Percentiles rank a stretch among this genome's conserved stretches.
Conservation (phyloP, 805 yeast genomes). For the Wickerhamiella siamensis region DNA sequence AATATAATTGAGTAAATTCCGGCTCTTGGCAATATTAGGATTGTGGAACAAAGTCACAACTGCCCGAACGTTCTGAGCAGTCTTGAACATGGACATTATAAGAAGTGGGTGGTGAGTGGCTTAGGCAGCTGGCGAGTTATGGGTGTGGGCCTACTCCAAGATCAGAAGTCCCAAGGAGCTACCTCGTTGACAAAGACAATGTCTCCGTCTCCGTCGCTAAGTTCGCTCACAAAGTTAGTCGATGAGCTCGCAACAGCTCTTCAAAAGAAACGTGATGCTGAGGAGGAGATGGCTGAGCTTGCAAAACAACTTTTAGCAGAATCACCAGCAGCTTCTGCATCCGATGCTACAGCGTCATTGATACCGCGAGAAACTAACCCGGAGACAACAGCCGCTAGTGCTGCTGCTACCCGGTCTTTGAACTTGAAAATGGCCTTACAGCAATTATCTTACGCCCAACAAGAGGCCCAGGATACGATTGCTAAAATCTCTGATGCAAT, state of each 20-base stretch:
- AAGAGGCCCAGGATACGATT: conserved; percentile 14
- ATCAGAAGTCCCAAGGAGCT: no score
- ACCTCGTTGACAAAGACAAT: neutral
- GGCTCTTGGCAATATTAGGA: conserved; percentile 15
- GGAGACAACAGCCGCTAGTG: neutral
- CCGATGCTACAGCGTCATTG: neutral
- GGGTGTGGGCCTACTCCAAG: no score
- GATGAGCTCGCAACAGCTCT: conserved; percentile 19
- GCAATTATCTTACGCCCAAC: conserved; percentile 10
- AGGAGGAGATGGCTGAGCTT: conserved; percentile 10
- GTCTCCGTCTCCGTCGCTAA: neutral
- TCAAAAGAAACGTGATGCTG: conserved; percentile 16
- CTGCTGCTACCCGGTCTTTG: conserved; percentile 5
- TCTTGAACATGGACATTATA: conserved; percentile 19
- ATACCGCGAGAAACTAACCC: no score
- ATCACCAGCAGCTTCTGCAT: neutral
- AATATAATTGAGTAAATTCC: conserved; percentile 13
- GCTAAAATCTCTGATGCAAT: conserved; percentile 8
- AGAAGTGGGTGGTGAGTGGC: neutral
- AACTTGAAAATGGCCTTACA: conserved; percentile 14
- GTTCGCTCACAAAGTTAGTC: conserved; percentile 17
- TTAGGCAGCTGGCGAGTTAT: neutral
- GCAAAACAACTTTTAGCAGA: conserved; percentile 14
- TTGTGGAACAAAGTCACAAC: conserved; percentile 24
- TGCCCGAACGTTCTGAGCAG: conserved; percentile 20